These are phyloP conservation scores for Beta lomatogona DNA, from an alignment of 179 eudicot genomes.

Conservation along the genomic window DNA sequence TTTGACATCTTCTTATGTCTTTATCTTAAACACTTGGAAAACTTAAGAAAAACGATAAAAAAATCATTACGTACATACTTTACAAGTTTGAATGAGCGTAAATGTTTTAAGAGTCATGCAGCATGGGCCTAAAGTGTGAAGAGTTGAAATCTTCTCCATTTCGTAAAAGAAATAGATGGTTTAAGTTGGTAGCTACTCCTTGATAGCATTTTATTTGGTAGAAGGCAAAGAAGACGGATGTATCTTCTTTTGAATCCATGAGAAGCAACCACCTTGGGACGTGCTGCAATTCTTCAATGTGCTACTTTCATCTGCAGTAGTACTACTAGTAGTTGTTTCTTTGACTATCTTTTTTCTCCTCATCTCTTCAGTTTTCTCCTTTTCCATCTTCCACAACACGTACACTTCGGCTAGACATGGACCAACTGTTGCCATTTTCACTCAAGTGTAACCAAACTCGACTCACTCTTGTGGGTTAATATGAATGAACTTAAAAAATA, in stretches of 20 bases:
- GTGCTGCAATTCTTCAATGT: neutral
- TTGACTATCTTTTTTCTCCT: neutral
- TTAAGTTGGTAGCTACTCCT: neutral
- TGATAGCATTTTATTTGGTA: neutral
- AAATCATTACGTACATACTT: no score
- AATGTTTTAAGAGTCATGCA: no score
- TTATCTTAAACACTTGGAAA: no score
- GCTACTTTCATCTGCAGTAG: neutral
- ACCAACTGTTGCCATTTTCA: conserved; percentile 15
- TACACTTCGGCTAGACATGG: conserved; percentile 24
- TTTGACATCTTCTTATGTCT: no score
- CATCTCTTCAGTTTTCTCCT: conserved; percentile 25
- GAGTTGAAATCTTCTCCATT: no score
- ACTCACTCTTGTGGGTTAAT: neutral
- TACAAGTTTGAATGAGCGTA: no score
- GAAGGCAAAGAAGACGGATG: conserved; percentile 16
- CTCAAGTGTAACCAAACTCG: neutral
- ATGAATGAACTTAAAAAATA: neutral
- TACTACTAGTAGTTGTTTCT: neutral
- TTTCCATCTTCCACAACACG: conserved; percentile 26
- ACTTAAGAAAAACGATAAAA: no score
- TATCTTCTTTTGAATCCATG: conserved; percentile 24
- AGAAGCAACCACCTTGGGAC: conserved; percentile 25
- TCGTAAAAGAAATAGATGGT: no score
- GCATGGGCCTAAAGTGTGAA: no score